Percentiles rank a stretch among this genome's conserved stretches.
Conservation (phyloP, 2,329 filamentous ascomycete genomes). For the Leptographium radiaticola region DNA sequence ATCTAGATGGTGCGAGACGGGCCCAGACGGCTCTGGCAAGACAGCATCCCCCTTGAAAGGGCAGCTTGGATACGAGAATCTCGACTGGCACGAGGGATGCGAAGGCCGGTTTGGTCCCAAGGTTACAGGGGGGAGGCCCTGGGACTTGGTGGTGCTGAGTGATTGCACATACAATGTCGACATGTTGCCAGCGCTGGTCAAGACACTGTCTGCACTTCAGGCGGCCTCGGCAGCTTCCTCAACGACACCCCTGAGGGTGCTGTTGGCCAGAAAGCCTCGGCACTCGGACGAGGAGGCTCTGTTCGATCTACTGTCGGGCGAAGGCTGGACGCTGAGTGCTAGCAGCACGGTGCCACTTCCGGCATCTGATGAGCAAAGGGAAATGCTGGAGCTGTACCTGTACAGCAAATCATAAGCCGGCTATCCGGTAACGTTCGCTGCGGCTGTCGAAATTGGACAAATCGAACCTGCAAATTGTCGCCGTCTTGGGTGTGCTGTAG, state of each 20-base stretch:
- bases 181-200: slow-evolving; percentile 38
- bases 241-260: slow-evolving; percentile 22
- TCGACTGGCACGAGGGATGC: slow-evolving; percentile 43
- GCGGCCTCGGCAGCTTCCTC: slow-evolving; percentile 7
- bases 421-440: too few species aligned
- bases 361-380: slow-evolving; percentile 27
- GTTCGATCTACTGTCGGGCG: slow-evolving; percentile 31
- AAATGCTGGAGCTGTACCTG: slow-evolving; percentile 39
- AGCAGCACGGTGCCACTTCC: slow-evolving; percentile 30
- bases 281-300: slow-evolving; percentile 38
- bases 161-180: slow-evolving; percentile 52
- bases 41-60: too few species aligned
- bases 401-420: slow-evolving; percentile 23
- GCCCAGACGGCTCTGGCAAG: slow-evolving; percentile 4
- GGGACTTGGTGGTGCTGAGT: slow-evolving; percentile 42
- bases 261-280: slow-evolving; percentile 42
- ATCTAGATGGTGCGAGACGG: neutral
- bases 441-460: too few species aligned
- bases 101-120: slow-evolving; percentile 29
- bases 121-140: slow-evolving; percentile 22
- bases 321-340: slow-evolving; percentile 31
- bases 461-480: too few species aligned
- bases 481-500: too few species aligned
- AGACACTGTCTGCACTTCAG: slow-evolving; percentile 38
- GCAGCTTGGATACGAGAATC: slow-evolving; percentile 34